These are phyloP conservation scores for Chlorella vulgaris DNA, from an alignment of 139 green algal genomes.

Conservation along the genomic window DNA sequence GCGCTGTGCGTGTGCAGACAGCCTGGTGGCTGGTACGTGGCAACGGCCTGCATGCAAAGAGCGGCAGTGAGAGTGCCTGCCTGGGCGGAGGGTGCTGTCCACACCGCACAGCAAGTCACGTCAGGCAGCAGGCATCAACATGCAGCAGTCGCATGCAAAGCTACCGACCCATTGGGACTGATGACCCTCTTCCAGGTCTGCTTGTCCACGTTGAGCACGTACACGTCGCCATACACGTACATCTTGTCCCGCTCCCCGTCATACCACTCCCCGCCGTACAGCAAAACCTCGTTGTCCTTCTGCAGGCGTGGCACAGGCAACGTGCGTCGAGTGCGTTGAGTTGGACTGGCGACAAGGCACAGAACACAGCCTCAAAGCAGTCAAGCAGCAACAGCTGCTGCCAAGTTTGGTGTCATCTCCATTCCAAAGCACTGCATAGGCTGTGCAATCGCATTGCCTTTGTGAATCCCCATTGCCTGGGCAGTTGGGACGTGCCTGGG, in stretches of 20 bases:
- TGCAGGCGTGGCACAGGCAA: not conserved
- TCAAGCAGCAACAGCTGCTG: not conserved
- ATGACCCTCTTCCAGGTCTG: slow-evolving; percentile 70
- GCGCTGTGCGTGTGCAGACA: slow-evolving; percentile 70
- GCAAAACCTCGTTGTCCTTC: slow-evolving; percentile 71
- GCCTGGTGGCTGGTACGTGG: slow-evolving; percentile 90
- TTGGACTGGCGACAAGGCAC: no score
- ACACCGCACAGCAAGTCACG: not conserved
- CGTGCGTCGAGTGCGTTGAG: not conserved
- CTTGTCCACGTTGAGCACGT: slow-evolving; percentile 80
- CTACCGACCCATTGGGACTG: slow-evolving; percentile 65
- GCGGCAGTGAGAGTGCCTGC: no score
- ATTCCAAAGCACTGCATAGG: no score
- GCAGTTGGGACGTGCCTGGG: not conserved
- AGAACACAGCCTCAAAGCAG: no score
- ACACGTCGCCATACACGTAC: slow-evolving; percentile 89
- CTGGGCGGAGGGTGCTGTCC: no score
- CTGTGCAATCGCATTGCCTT: no score
- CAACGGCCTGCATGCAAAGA: slow-evolving; percentile 74
- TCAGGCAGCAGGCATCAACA: not conserved
- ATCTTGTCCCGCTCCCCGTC: slow-evolving; percentile 81
- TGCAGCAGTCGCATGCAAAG: not conserved
- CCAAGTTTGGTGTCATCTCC: no score
- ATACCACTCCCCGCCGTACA: slow-evolving; percentile 93
- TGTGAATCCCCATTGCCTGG: not conserved